Conservation (phyloP, 768 basidiomycete species). For the Dioszegia aurantiaca region DNA sequence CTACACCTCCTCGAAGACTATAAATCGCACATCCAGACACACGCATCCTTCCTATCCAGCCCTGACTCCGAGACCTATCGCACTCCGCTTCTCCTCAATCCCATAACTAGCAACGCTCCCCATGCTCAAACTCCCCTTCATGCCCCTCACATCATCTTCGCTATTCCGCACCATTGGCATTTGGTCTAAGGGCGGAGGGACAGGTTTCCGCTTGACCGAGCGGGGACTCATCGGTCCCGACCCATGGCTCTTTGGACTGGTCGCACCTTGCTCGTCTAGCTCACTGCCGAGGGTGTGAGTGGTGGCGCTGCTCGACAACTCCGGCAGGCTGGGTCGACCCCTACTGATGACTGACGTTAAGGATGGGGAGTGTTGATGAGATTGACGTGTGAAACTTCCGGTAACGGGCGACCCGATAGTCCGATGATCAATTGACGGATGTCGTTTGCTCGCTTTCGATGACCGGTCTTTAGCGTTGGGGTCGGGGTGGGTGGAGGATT, state of each 20-base stretch:
- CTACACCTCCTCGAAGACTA: too few relatives aligned
- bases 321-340: slow-evolving; percentile 3
- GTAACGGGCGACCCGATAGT: slow-evolving; percentile 7
- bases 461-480: not conserved
- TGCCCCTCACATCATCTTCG: slow-evolving; percentile 6
- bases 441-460: slow-evolving; percentile 1
- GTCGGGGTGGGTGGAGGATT: not conserved
- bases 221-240: not conserved
- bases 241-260: not conserved
- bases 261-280: not conserved
- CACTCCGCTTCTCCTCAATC: slow-evolving; percentile 26
- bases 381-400: not conserved
- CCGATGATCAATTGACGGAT: slow-evolving; percentile 3
- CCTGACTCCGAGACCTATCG: not conserved
- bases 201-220: slow-evolving; percentile 36
- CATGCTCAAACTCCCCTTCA: slow-evolving; percentile 30
- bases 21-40: too few relatives aligned
- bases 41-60: not conserved
- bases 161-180: not conserved
- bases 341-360: slow-evolving; percentile 1
- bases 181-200: slow-evolving; percentile 20
- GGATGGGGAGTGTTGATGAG: not conserved
- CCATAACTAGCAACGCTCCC: slow-evolving; percentile 41
- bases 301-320: slow-evolving; percentile 8
- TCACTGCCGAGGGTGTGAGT: slow-evolving; percentile 2